Evolutionary conservation across 495 filamentous ascomycete genomes (phyloP), one percentile per base, ranked within the genome.

Genomic region (Daldinia caldariorum): DNA sequence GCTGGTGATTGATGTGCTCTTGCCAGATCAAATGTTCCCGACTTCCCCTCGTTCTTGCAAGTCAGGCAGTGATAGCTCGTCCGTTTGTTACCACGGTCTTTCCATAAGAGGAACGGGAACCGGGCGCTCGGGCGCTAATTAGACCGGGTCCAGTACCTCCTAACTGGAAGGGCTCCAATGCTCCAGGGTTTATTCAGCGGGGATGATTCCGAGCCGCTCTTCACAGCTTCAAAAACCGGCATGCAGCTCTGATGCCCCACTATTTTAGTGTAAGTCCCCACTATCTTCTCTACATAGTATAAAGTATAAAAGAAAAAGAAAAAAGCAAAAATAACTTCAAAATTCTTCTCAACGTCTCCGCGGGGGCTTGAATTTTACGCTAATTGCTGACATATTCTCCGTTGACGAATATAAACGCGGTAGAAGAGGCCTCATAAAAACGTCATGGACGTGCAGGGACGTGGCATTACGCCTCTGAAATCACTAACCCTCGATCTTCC

Each of bases 401-500:
- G 32, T 55, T 55, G 51, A 20, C 51, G 22, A 34, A 16, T 55
- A 35, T 55, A 35, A 20, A 6, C 7, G 29, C 20, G 32, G 16
- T 20, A 41, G 3, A 41, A 39, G 31, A 16, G 5, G 5, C 37
- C 20, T 41, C 37, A 31, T 20, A 51, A 41, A n/a, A 63, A 51
- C 39, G 38, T 35, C 26, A 77, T 77, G 70, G 70, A 61, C n/a
- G 26, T 49, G n/a, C 31, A 67, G 35, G 58, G 35, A 20, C 61
- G 61, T n/a, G 50, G 26, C 2, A 63, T 82, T 31, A 50, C 61
- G 22, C 82, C 82, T 18, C 58, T 82, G 38, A 71, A 61, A 32
- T 81, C 82, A n/a, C 66, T 85, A 18, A 79, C 74, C 3, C 74
- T 90, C 10, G 83, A 86, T 41, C 79, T 85, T 2, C 94, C 92